Evolutionary conservation across 352 stramenopile genomes (phyloP).

Genomic region (Phytophthora idaei): DNA sequence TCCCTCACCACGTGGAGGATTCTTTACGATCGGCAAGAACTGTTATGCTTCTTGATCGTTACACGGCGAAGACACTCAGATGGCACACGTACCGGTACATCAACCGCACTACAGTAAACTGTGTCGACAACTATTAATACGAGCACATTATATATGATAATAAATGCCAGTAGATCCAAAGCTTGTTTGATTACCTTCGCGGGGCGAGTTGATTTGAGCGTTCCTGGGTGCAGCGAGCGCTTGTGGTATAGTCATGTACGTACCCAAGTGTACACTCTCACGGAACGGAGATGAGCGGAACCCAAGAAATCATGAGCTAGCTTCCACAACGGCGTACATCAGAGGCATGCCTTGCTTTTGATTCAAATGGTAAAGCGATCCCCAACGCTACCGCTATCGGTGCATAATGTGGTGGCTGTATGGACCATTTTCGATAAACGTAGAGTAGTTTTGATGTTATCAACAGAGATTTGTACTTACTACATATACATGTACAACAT

Average conservation of each 20-base stretch:
- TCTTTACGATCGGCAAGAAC: slow-evolving; percentile 8
- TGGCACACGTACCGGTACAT: not conserved
- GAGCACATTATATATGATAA: not conserved
- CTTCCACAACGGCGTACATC: not conserved
- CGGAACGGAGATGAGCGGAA: slow-evolving; percentile 8
- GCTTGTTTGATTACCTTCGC: not conserved
- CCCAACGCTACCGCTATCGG: not conserved
- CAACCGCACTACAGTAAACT: not conserved
- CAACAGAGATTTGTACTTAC: not conserved
- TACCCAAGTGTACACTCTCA: slow-evolving; percentile 16
- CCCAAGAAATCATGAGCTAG: not conserved
- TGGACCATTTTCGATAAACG: not conserved
- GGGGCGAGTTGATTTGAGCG: not conserved
- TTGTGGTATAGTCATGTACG: slow-evolving; percentile 10
- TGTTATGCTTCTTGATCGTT: slow-evolving; percentile 17
- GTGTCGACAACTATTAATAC: not conserved
- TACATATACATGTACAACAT: no score
- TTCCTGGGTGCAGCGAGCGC: not conserved
- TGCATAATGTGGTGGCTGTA: not conserved
- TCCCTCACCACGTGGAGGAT: not conserved
- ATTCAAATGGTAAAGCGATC: not conserved
- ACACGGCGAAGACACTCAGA: slow-evolving; percentile 1
- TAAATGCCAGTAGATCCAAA: not conserved
- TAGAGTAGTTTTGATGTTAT: not conserved
- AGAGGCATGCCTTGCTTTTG: not conserved